These are phyloP conservation scores for Tetragonia tetragonoides DNA, from an alignment of 148 eudicot genomes.

Conservation along the genomic window DNA sequence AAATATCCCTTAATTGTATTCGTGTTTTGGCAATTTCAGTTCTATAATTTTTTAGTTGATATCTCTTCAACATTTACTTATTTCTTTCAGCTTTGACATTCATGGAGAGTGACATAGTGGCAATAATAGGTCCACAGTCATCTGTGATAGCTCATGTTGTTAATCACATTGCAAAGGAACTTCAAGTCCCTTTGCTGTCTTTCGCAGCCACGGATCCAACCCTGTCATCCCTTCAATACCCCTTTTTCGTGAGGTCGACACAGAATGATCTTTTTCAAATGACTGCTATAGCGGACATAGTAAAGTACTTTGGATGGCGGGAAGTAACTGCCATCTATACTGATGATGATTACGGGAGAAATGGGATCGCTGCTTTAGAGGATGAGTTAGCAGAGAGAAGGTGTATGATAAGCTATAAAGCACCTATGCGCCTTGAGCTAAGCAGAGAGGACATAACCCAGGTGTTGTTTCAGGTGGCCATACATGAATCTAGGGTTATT, in stretches of 20 bases:
- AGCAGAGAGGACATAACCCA: slow-evolving; percentile 40
- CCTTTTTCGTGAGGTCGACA: slow-evolving; percentile 49
- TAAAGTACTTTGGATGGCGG: slow-evolving; percentile 53
- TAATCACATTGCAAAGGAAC: slow-evolving; percentile 46
- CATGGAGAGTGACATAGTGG: slow-evolving; percentile 57
- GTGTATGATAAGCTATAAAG: slow-evolving; percentile 48
- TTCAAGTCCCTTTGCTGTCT: slow-evolving; percentile 62
- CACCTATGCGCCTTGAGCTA: slow-evolving; percentile 34
- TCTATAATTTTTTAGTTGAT: not conserved
- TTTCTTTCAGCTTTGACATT: slow-evolving; percentile 56
- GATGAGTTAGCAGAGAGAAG: slow-evolving; percentile 42
- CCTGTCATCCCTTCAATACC: slow-evolving; percentile 51
- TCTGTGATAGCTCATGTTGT: slow-evolving; percentile 55
- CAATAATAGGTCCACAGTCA: slow-evolving; percentile 70
- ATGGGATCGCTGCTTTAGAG: slow-evolving; percentile 49
- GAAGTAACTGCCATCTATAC: slow-evolving; percentile 49
- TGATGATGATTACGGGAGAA: slow-evolving; percentile 68
- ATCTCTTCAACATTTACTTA: not conserved
- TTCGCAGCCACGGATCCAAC: slow-evolving; percentile 66
- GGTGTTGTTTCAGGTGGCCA: slow-evolving; percentile 37
- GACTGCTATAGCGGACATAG: slow-evolving; percentile 61
- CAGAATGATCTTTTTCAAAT: slow-evolving; percentile 56
- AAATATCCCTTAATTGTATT: not conserved
- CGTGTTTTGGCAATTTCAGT: not conserved
- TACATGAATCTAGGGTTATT: slow-evolving; percentile 48